Percentiles rank a stretch among this genome's conserved stretches.
Conservation (phyloP, 106 monocot genomes). For the Allium sativum region DNA sequence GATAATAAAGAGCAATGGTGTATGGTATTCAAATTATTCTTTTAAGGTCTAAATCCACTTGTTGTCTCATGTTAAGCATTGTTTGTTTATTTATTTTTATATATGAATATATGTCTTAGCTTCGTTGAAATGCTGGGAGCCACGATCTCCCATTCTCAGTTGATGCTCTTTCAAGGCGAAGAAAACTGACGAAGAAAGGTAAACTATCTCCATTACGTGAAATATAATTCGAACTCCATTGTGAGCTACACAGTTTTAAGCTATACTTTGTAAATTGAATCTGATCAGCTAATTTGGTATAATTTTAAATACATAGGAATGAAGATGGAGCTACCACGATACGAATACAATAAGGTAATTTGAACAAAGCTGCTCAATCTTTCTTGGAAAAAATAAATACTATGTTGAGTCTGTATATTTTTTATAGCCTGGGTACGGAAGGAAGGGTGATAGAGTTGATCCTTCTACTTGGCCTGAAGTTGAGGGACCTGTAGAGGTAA, state of each 20-base stretch:
- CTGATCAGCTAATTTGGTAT: background rate
- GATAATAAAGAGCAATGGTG: too few species aligned
- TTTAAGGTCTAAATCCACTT: too few species aligned
- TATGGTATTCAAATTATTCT: too few species aligned
- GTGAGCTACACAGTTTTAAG: background rate
- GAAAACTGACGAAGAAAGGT: slow-evolving; percentile 70
- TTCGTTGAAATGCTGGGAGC: slow-evolving; percentile 97
- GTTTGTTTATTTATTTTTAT: too few species aligned
- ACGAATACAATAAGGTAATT: slow-evolving; percentile 90
- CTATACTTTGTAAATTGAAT: background rate
- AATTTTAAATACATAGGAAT: slow-evolving; percentile 35
- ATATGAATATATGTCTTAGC: slow-evolving; percentile 27
- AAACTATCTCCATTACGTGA: slow-evolving; percentile 1
- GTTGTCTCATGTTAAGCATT: too few species aligned
- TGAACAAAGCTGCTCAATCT: background rate
- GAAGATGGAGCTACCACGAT: slow-evolving; percentile 86
- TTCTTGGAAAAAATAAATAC: background rate
- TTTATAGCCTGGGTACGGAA: slow-evolving; percentile 78
- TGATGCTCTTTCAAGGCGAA: slow-evolving; percentile 50
- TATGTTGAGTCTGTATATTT: slow-evolving; percentile 1
- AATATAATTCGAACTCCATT: background rate
- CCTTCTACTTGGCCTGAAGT: slow-evolving; percentile 84
- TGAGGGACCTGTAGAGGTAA: slow-evolving; percentile 76
- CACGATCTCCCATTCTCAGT: slow-evolving; percentile 83
- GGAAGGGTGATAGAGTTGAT: slow-evolving; percentile 90